Evolutionary conservation across 148 eudicot species (phyloP).

Genomic region (Vaccinium macrocarpon): DNA sequence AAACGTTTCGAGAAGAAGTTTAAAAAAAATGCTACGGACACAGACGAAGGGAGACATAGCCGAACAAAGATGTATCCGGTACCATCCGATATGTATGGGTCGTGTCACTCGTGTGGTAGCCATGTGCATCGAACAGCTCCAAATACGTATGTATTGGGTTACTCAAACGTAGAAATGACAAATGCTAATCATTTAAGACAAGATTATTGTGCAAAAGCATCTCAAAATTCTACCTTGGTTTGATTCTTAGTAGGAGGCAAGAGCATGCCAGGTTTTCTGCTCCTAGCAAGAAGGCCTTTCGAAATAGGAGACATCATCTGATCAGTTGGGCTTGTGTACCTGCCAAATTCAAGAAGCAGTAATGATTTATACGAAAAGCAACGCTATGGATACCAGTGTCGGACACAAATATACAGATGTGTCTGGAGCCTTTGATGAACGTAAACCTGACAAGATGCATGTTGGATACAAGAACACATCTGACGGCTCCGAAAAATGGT

Average conservation of each 20-base stretch:
- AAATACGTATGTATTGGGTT: neutral
- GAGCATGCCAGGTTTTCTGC: slow-evolving; percentile 36
- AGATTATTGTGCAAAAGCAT: neutral
- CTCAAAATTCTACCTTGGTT: slow-evolving; percentile 40
- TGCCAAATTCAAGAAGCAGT: neutral
- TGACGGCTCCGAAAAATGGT: neutral
- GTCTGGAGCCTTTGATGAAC: too few species aligned
- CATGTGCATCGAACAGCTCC: neutral
- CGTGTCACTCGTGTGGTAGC: neutral
- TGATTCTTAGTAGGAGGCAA: slow-evolving; percentile 55
- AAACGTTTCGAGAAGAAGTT: neutral
- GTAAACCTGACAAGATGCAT: too few species aligned
- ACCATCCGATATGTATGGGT: neutral
- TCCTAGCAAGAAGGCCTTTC: slow-evolving; percentile 44
- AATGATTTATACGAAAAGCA: neutral
- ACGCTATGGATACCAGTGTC: too few species aligned
- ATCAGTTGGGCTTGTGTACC: slow-evolving; percentile 55
- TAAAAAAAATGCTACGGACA: neutral
- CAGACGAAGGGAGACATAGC: neutral
- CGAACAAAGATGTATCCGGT: neutral
- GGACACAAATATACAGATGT: too few species aligned
- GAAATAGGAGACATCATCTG: slow-evolving; percentile 46
- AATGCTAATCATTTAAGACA: neutral
- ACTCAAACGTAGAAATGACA: neutral
- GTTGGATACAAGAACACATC: too few species aligned